A percentile compares a stretch with the other conserved stretches of the same genome.
Evolutionary conservation across 2,329 filamentous ascomycete genomes (phyloP).

Genomic region (Colletotrichum musicola): DNA sequence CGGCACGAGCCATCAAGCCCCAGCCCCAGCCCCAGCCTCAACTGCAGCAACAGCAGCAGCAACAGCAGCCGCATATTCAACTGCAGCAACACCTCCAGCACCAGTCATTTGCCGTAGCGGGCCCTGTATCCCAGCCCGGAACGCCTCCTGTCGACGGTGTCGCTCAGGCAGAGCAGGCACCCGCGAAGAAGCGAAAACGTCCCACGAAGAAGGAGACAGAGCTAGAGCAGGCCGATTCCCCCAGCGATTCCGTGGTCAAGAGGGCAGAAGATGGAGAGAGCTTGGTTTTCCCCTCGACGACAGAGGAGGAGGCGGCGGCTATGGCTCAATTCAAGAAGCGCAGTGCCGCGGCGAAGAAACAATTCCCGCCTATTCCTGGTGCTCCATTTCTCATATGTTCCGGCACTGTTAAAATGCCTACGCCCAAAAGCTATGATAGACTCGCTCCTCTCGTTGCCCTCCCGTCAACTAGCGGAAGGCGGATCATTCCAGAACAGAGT

Average conservation of each 20-base stretch:
- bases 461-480: slow-evolving; percentile 53
- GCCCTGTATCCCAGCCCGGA: slow-evolving; percentile 38
- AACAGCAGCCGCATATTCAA: not conserved
- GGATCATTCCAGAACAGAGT: slow-evolving; percentile 54
- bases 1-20: slow-evolving; percentile 19
- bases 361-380: slow-evolving; percentile 54
- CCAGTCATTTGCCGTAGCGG: slow-evolving; percentile 26
- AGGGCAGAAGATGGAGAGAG: slow-evolving; percentile 52
- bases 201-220: slow-evolving; percentile 43
- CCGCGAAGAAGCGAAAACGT: slow-evolving; percentile 56
- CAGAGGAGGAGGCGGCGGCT: slow-evolving; percentile 42
- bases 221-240: slow-evolving; percentile 49
- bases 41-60: slow-evolving; percentile 1
- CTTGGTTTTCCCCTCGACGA: slow-evolving; percentile 40
- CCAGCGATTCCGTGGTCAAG: slow-evolving; percentile 46
- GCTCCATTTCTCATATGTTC: slow-evolving; percentile 54
- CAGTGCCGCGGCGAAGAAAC: slow-evolving; percentile 51
- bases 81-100: slow-evolving; percentile 15
- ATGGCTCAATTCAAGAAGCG: slow-evolving; percentile 55
- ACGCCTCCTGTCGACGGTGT: slow-evolving; percentile 32
- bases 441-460: slow-evolving; percentile 57
- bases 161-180: slow-evolving; percentile 43
- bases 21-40: slow-evolving; percentile 24
- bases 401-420: slow-evolving; percentile 56
- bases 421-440: slow-evolving; percentile 60